Evolutionary conservation across 129 eudicot genomes (phyloP), one percentile per base, ranked within the genome.

Genomic region (Gnaphalium uliginosum): DNA sequence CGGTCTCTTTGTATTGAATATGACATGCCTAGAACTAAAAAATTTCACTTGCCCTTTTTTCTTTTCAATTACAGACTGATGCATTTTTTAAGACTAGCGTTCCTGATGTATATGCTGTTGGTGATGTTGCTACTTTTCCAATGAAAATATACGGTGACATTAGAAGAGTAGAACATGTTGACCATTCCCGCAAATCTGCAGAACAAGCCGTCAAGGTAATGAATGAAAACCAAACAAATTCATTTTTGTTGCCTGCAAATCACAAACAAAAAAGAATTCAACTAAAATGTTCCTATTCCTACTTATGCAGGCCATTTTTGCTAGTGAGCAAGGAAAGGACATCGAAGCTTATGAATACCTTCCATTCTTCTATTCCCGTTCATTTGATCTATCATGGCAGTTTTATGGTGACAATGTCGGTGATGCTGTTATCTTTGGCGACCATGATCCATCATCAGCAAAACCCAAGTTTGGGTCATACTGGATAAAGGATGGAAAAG

Each of bases 61-160:
- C 79, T 18, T 77, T 35, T 71, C 78, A 21, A 68, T 85, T 84
- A 65, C 93, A 94, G 99, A 94, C 99, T 3, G 97, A 94, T 87
- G 90, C 75, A n/a, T 91, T 77, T 87, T 94, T 94, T 86, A 85
- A 86, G 79, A 94, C 99, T 27, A 94, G 93, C 46, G 78, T 89
- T 53, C 86, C 93, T 41, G 93, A 91, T 62, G 99, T 94, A 33
- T 94, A 94, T 83, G 99, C 99, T 68, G 94, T 91, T 56, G 99
- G 99, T 65, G 99, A 94, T 87, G 99, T 94, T 80, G 99, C 99
- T 62, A 90, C 97, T 51, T 94, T 94, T 87, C 99, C 99, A 14
- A 43, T 94, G 97, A 94, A 94, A 80, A 2, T 94, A 72, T 94
- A 85, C 62, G 84, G 86, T 27, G 99, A 94, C 32, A 73, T 87